phyloP scores from a whole-genome alignment of 2,329 filamentous ascomycete species.

The Geosmithia flava region DNA sequence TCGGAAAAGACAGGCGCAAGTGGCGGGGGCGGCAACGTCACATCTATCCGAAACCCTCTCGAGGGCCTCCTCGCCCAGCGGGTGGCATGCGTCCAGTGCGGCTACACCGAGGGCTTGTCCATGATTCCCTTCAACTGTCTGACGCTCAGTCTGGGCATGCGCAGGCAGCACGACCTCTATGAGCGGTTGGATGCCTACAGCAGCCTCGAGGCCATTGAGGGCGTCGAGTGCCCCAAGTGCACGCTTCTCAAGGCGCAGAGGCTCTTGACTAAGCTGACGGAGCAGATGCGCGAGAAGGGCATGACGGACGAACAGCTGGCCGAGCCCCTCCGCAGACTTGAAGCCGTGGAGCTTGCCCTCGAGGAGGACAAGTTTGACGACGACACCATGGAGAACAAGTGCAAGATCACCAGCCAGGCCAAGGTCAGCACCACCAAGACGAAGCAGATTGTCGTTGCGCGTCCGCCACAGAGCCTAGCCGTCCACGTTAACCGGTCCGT shows the following conservation, averaged over 20 bases:
- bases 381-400: constrained; percentile 48
- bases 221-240: constrained; percentile 85
- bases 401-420: constrained; percentile 53
- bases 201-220: constrained; percentile 71
- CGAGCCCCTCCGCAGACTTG: constrained; percentile 42
- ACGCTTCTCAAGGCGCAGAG: constrained; percentile 53
- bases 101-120: constrained; percentile 75
- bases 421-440: constrained; percentile 74
- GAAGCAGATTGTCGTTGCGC: constrained; percentile 74
- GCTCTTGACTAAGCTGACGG: constrained; percentile 33
- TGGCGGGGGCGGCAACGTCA: constrained; percentile 20
- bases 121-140: constrained; percentile 92
- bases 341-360: constrained; percentile 56
- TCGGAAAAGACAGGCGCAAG: no score
- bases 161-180: constrained; percentile 54
- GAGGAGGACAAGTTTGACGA: constrained; percentile 73
- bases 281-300: constrained; percentile 20
- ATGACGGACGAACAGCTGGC: constrained; percentile 36
- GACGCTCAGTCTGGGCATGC: constrained; percentile 65
- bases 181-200: constrained; percentile 79
- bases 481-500: constrained; percentile 87
- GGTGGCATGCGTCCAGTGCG: constrained; percentile 76
- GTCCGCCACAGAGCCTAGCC: constrained; percentile 67
- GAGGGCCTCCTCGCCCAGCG: constrained; percentile 82
- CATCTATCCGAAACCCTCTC: constrained; percentile 56